Evolutionary conservation across 495 filamentous ascomycete species (phyloP), one percentile per base, ranked within the genome.

Genomic region (Penicillium parvum): DNA sequence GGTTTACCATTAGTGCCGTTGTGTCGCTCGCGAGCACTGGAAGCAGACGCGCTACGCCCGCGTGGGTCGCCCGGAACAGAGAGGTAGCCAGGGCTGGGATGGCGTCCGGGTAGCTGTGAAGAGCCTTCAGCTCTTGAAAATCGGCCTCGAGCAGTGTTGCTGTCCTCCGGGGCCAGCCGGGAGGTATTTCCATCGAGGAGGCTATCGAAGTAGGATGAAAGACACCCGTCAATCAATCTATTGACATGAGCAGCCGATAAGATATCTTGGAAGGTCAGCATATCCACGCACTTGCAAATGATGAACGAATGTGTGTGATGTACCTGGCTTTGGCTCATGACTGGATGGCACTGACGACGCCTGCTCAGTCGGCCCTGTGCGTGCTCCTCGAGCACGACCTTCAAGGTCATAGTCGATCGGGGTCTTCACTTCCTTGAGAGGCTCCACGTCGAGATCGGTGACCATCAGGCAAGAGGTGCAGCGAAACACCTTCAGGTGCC

Each of bases 401-500:
- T 43, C 25, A 46, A 33, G 32, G 6, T 58, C 47, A 26, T 55
- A 50, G 14, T 30, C 40, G 30, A 18, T 38, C 5, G 45, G 28
- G 18, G 49, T 52, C 17, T 48, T 61, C 20, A 47, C 20, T 16
- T 69, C 65, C 18, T 33, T 48, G 15, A 23, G 15, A 0, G 26
- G 7, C n/a, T 55, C 48, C 9, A 79, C 79, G 45, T 78, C 76
- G 34, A 95, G 57, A 57, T 95, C 90, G 52, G 92, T 95, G 53
- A 96, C 79, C 34, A 85, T 95, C 52, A 88, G 68, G 63, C 90
- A 96, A 34, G 85, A 79, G 22, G 86, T 85, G 63, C 90, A 96
- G 51, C 88, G 76, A 65, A 90, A 96, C 29, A 83, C 73, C 18
- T 76, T 75, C 50, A 91, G 58, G 42, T 83, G 73, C 45, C 74